Evolutionary conservation across 306 rosid species (phyloP).

Genomic region (Dryas drummondii): DNA sequence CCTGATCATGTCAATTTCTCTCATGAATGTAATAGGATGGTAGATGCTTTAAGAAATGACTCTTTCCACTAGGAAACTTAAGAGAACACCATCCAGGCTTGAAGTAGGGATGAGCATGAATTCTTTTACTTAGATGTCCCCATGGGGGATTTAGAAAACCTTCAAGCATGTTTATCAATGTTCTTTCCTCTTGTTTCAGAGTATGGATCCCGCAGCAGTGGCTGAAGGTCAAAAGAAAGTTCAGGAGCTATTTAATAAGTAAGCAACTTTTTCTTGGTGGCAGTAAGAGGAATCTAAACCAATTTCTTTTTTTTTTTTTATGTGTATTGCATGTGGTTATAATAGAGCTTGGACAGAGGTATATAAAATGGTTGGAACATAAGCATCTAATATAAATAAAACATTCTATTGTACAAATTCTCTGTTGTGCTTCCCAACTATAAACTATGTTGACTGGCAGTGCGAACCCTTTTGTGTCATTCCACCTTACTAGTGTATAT

Average conservation of each 20-base stretch:
- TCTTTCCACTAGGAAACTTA: not conserved
- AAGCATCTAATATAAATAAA: not conserved
- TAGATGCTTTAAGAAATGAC: not conserved
- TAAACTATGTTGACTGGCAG: not conserved
- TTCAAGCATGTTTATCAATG: not conserved
- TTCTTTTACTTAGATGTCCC: not conserved
- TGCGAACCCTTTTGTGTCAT: not conserved
- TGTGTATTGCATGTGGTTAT: not conserved
- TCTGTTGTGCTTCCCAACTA: not conserved
- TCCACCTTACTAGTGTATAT: not conserved
- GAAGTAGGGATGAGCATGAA: not conserved
- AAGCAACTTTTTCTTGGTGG: constrained; percentile 20
- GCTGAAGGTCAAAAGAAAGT: constrained; percentile 43
- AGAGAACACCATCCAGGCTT: not conserved
- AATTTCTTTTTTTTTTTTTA: not conserved
- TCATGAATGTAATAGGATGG: not conserved
- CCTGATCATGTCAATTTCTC: not conserved
- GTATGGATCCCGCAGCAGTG: constrained; percentile 41
- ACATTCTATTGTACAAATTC: not conserved
- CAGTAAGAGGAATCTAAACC: not conserved
- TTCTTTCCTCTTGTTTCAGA: constrained; percentile 26
- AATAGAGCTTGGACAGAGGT: not conserved
- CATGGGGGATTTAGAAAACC: not conserved
- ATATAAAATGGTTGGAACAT: not conserved
- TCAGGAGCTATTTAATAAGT: constrained; percentile 45